Evolutionary conservation across 345 rosid species (phyloP).

Genomic region (Linum usitatissimum): DNA sequence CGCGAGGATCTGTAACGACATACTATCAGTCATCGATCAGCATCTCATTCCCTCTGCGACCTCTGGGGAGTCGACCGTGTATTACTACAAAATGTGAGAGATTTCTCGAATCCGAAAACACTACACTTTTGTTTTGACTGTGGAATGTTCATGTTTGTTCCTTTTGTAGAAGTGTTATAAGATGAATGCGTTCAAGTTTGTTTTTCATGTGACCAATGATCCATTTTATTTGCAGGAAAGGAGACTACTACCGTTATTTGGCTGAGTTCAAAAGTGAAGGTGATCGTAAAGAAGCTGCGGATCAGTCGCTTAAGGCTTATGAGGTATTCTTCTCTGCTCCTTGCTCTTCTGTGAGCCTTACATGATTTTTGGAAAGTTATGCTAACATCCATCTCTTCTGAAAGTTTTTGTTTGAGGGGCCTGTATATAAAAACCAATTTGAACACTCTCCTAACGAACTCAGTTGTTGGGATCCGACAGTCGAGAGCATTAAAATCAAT

Average conservation of each 20-base stretch:
- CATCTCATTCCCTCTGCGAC: conserved; percentile 63
- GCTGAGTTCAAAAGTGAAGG: conserved; percentile 39
- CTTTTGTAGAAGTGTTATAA: background rate
- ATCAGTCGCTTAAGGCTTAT: conserved; percentile 46
- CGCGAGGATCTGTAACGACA: conserved; percentile 56
- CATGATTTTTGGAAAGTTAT: too few relatives aligned
- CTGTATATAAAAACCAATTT: too few relatives aligned
- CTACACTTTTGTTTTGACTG: background rate
- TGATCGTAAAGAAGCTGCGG: conserved; percentile 46
- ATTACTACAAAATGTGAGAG: conserved; percentile 67
- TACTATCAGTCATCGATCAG: conserved; percentile 46
- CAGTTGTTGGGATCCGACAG: too few relatives aligned
- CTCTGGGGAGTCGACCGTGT: conserved; percentile 71
- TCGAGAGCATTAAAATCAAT: too few relatives aligned
- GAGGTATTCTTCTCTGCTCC: conserved; percentile 23
- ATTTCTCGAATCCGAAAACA: background rate
- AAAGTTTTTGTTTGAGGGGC: too few relatives aligned
- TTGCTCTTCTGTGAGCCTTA: background rate
- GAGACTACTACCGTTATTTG: conserved; percentile 42
- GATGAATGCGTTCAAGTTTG: background rate
- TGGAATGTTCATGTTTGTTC: background rate
- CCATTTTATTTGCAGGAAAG: conserved; percentile 30
- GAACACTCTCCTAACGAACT: too few relatives aligned
- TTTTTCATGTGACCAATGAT: background rate
- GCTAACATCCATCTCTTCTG: too few relatives aligned